Evolutionary conservation across 305 asterid genomes (phyloP).

Genomic region (Solanum aculeatissimum): DNA sequence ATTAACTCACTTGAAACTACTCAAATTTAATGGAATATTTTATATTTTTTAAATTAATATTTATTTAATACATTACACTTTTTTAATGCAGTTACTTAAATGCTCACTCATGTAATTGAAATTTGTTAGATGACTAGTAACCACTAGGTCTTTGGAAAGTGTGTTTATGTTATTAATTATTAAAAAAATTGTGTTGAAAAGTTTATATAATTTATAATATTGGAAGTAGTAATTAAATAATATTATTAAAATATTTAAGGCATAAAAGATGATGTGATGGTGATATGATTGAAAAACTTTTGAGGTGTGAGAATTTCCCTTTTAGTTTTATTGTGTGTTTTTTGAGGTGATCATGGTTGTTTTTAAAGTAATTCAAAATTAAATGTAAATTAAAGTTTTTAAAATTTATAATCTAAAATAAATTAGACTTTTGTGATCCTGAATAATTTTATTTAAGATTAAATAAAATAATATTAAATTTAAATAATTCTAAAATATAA

Average conservation of each 20-base stretch:
- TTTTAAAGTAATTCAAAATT: too few relatives aligned
- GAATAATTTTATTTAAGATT: too few relatives aligned
- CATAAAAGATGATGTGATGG: slow-evolving; percentile 11
- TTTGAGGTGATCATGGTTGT: background rate
- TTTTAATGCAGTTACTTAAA: background rate
- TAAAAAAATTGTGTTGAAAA: background rate
- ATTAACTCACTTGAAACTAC: background rate
- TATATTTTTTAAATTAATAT: background rate
- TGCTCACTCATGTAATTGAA: background rate
- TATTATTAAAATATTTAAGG: background rate
- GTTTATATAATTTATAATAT: background rate
- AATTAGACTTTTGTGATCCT: too few relatives aligned
- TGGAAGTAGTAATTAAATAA: background rate
- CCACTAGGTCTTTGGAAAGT: background rate
- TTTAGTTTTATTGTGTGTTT: background rate
- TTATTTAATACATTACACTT: background rate
- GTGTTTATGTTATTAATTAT: background rate
- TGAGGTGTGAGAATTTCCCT: background rate
- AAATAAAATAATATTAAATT: too few relatives aligned
- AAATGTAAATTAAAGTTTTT: too few relatives aligned
- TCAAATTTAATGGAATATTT: background rate
- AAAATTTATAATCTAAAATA: too few relatives aligned
- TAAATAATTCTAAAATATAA: too few relatives aligned
- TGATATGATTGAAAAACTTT: background rate
- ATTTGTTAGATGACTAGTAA: background rate